phyloP scores from a whole-genome alignment of 352 stramenopile genomes.

The Phytopythium aichiense region DNA sequence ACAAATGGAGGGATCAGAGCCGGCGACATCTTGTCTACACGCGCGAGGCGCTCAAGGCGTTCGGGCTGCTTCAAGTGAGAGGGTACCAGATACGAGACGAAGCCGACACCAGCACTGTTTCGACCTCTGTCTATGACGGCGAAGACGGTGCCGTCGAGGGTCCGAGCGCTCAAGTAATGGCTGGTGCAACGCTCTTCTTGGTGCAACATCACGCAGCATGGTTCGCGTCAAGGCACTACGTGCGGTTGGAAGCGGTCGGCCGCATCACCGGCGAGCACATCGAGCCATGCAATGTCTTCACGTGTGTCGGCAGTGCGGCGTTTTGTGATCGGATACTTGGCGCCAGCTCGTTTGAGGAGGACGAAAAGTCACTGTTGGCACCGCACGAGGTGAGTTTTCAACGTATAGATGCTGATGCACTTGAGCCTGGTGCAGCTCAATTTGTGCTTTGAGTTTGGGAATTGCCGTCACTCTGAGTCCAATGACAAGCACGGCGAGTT shows the following conservation, averaged over 20 bases:
- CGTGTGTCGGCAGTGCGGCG: background rate
- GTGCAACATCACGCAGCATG: background rate
- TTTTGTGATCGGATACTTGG: background rate
- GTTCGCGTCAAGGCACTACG: background rate
- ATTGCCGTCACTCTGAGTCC: too few relatives aligned
- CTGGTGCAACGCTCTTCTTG: background rate
- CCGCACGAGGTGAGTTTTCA: background rate
- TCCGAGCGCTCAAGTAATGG: background rate
- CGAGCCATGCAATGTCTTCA: background rate
- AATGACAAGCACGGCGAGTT: too few relatives aligned
- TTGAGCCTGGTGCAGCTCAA: background rate
- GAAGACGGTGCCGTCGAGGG: background rate
- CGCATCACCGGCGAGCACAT: background rate
- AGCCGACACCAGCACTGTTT: background rate
- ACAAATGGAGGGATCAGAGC: conserved; percentile 9
- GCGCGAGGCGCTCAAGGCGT: conserved; percentile 11
- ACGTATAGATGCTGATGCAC: too few relatives aligned
- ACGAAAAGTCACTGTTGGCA: background rate
- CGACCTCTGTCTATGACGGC: background rate
- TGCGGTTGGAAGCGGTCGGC: background rate
- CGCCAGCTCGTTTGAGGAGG: background rate
- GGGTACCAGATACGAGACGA: background rate
- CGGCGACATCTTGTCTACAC: conserved; percentile 10
- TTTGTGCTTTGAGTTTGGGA: too few relatives aligned
- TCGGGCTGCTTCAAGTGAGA: conserved; percentile 15